Evolutionary conservation across 352 stramenopile genomes (phyloP).

Genomic region (Elongisporangium prolatum): DNA sequence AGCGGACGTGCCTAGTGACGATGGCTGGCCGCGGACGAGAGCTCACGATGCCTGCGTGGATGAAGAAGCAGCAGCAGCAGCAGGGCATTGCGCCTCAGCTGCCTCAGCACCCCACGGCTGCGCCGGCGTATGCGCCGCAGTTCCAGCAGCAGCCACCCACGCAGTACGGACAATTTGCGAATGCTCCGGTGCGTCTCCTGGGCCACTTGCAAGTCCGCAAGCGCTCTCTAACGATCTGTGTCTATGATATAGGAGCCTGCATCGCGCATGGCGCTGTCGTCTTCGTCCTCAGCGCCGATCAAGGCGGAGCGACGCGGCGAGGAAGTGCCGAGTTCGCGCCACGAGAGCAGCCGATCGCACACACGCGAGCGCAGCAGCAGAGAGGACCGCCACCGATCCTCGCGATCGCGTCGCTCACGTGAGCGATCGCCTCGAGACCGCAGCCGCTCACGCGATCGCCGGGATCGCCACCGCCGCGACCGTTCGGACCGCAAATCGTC

Average conservation of each 20-base stretch:
- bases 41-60: slow-evolving; percentile 85
- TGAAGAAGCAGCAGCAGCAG: slow-evolving; percentile 73
- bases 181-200: slow-evolving; percentile 41
- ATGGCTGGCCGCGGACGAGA: slow-evolving; percentile 81
- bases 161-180: slow-evolving; percentile 45
- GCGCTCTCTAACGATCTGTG: not conserved
- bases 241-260: not conserved
- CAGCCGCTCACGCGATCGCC: slow-evolving; percentile 33
- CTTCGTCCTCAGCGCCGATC: too few species aligned
- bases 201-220: not conserved
- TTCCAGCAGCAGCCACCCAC: slow-evolving; percentile 11
- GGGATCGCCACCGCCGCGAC: slow-evolving; percentile 24
- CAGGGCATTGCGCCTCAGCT: slow-evolving; percentile 7
- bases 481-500: slow-evolving; percentile 35
- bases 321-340: slow-evolving; percentile 2
- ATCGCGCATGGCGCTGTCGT: too few species aligned
- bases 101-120: too few species aligned
- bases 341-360: slow-evolving; percentile 30
- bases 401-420: slow-evolving; percentile 21
- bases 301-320: too few species aligned
- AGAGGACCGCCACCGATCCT: slow-evolving; percentile 29
- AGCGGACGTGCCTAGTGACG: slow-evolving; percentile 3
- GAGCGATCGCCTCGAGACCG: slow-evolving; percentile 20
- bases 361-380: slow-evolving; percentile 31
- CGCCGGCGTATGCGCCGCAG: slow-evolving; percentile 6